These are phyloP conservation scores for Dactylonectria estremocensis DNA, from an alignment of 2,329 filamentous ascomycete species.

Conservation along the genomic window DNA sequence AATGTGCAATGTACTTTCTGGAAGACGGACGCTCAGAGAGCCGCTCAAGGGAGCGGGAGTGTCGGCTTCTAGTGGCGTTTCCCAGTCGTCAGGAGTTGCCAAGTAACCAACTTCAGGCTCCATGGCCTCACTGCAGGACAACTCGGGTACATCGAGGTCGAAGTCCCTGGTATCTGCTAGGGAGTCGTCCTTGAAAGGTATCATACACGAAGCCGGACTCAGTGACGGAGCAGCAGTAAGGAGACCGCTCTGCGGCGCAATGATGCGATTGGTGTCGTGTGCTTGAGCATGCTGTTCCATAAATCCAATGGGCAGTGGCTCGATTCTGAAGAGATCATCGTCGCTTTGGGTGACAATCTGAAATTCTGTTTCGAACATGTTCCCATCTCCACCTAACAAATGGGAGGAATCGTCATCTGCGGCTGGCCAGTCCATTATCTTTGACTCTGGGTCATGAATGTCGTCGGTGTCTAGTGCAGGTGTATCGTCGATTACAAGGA, in stretches of 20 bases:
- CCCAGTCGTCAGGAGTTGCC: slow-evolving; percentile 19
- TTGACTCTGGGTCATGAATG: background rate
- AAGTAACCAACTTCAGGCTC: background rate
- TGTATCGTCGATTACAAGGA: slow-evolving; percentile 32
- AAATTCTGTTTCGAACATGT: slow-evolving; percentile 29
- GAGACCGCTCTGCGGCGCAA: slow-evolving; percentile 20
- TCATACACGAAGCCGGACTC: slow-evolving; percentile 16
- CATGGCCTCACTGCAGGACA: background rate
- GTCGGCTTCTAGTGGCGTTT: background rate
- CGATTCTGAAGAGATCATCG: background rate
- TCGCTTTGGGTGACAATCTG: slow-evolving; percentile 22
- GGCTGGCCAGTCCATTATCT: slow-evolving; percentile 31
- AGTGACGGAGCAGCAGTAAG: slow-evolving; percentile 23
- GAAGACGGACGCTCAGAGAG: slow-evolving; percentile 47
- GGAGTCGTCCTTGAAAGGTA: slow-evolving; percentile 11
- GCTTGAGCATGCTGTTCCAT: background rate
- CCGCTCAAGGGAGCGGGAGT: slow-evolving; percentile 5
- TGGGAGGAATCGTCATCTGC: slow-evolving; percentile 14
- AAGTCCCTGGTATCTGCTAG: slow-evolving; percentile 26
- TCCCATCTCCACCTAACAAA: slow-evolving; percentile 23
- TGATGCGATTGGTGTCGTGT: background rate
- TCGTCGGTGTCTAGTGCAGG: too few species aligned
- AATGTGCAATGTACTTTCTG: slow-evolving; percentile 45
- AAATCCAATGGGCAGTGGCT: background rate
- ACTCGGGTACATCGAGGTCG: slow-evolving; percentile 23